Conservation (phyloP, 129 eudicot genomes). For the Heracleum sosnowskyi region DNA sequence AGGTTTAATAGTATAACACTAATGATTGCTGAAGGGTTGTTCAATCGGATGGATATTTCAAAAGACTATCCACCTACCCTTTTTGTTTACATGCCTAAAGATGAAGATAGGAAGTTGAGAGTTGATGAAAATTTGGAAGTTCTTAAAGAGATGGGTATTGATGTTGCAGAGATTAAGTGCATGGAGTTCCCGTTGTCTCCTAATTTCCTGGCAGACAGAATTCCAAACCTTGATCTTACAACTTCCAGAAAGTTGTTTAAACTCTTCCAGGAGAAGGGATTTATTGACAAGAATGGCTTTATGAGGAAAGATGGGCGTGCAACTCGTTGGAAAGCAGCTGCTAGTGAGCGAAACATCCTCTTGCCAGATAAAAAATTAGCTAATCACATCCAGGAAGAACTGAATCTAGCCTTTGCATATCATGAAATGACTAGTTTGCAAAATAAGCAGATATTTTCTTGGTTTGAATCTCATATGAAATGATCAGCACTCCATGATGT, state of each 20-base stretch:
- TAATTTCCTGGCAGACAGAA: conserved; percentile 54
- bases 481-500: conserved; percentile 9
- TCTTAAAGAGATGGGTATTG: conserved; percentile 51
- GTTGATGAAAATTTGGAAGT: conserved; percentile 39
- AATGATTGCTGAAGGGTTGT: conserved; percentile 87
- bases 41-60: conserved; percentile 35
- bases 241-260: conserved; percentile 40
- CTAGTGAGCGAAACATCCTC: conserved; percentile 41
- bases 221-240: conserved; percentile 45
- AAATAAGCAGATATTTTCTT: conserved; percentile 47
- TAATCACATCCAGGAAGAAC: conserved; percentile 67
- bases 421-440: conserved; percentile 98
- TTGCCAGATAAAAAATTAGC: conserved; percentile 40
- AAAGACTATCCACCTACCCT: conserved; percentile 72
- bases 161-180: conserved; percentile 61
- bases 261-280: conserved; percentile 57
- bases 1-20: conserved; percentile 50
- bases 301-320: conserved; percentile 76
- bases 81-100: conserved; percentile 95
- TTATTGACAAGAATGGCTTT: conserved; percentile 49
- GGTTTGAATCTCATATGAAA: conserved; percentile 68
- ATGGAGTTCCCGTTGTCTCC: conserved; percentile 61
- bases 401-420: conserved; percentile 89
- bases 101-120: conserved; percentile 38
- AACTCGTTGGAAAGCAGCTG: conserved; percentile 63